Evolutionary conservation across 345 rosid genomes (phyloP).

Genomic region (Hirschfeldia incana): DNA sequence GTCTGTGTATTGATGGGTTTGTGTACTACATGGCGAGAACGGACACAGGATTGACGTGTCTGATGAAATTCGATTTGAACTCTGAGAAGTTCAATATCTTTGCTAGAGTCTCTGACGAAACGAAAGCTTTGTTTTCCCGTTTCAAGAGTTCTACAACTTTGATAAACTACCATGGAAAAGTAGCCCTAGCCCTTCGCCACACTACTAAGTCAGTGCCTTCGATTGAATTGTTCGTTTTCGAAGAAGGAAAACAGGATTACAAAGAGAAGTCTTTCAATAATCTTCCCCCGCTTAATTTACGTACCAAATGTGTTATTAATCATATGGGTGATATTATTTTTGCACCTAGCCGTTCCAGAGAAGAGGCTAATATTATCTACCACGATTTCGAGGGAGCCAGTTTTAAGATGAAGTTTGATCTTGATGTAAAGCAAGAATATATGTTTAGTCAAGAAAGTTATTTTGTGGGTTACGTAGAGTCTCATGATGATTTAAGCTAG

Average conservation of each 20-base stretch:
- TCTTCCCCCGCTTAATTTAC: neutral
- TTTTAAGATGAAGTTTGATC: neutral
- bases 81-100: neutral
- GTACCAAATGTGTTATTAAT: neutral
- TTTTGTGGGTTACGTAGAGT: neutral
- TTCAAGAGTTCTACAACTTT: neutral
- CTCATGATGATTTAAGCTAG: neutral
- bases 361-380: neutral
- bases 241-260: neutral
- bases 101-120: neutral
- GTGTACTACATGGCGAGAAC: neutral
- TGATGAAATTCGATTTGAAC: neutral
- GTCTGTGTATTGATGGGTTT: neutral
- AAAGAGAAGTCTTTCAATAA: neutral
- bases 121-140: neutral
- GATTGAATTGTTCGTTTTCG: neutral
- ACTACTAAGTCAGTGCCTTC: neutral
- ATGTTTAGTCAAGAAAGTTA: neutral
- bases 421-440: neutral
- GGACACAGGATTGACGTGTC: neutral
- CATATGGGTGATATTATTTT: neutral
- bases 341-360: neutral
- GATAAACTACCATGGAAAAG: conserved; percentile 1
- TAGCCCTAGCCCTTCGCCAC: neutral
- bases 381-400: neutral